Evolutionary conservation across 106 monocot species (phyloP).

Genomic region (Phalaenopsis equestris): DNA sequence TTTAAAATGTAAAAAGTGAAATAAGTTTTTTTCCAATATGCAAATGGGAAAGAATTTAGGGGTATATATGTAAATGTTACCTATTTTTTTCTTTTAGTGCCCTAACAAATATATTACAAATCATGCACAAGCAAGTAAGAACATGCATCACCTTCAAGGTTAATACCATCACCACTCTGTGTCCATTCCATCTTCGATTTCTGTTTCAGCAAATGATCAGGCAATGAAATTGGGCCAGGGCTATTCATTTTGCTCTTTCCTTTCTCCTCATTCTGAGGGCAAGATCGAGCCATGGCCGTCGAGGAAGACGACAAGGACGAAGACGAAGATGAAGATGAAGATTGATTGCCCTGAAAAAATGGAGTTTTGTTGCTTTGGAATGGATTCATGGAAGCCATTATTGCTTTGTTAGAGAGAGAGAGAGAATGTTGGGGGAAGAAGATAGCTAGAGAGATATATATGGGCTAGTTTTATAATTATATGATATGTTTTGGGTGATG

Average conservation of each 20-base stretch:
- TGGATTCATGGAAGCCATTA: conserved; percentile 1
- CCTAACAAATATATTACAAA: too few relatives aligned
- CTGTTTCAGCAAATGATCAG: not conserved
- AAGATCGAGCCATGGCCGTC: not conserved
- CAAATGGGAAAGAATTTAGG: too few relatives aligned
- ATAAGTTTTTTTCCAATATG: too few relatives aligned
- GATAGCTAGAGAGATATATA: not conserved
- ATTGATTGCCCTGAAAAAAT: not conserved
- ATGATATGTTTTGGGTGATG: too few relatives aligned
- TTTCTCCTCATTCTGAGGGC: not conserved
- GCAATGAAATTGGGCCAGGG: not conserved
- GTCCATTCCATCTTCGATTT: not conserved
- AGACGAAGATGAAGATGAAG: not conserved
- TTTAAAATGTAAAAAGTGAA: too few relatives aligned
- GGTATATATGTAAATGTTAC: too few relatives aligned
- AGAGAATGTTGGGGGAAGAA: not conserved
- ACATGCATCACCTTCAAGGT: not conserved
- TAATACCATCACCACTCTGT: not conserved
- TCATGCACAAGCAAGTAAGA: not conserved
- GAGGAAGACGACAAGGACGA: not conserved
- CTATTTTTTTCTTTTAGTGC: too few relatives aligned
- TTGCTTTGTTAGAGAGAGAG: not conserved
- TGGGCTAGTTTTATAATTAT: too few relatives aligned
- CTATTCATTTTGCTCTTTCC: not conserved
- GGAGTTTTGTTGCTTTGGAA: not conserved